These are phyloP conservation scores for Chlorokybus atmophyticus DNA, from an alignment of 139 green algal species.

Conservation along the genomic window DNA sequence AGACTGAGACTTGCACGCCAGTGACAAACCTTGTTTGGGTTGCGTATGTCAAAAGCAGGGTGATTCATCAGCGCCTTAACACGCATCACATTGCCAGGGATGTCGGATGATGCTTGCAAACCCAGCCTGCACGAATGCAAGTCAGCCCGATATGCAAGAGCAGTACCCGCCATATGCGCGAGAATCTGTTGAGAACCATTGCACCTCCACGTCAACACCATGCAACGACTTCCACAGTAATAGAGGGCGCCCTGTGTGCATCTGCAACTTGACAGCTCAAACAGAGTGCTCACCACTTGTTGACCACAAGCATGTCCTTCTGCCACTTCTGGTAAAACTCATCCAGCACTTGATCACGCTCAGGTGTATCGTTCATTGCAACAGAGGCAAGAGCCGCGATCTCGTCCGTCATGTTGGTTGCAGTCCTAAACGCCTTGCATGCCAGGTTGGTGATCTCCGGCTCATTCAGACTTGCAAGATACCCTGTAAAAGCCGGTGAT, in stretches of 20 bases:
- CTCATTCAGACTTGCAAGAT: slow-evolving; percentile 59
- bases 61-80: slow-evolving; percentile 60
- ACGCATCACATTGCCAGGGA: slow-evolving; percentile 57
- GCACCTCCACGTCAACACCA: too few species aligned
- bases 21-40: slow-evolving; percentile 82
- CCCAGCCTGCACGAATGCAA: too few species aligned
- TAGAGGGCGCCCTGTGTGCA: background rate
- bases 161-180: too few species aligned
- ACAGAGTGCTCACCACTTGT: slow-evolving; percentile 66
- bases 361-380: slow-evolving; percentile 31
- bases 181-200: too few species aligned
- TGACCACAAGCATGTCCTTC: slow-evolving; percentile 71
- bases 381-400: slow-evolving; percentile 65
- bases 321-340: slow-evolving; percentile 75
- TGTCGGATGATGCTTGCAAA: slow-evolving; percentile 49
- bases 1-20: too few species aligned
- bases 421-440: slow-evolving; percentile 26
- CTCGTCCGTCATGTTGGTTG: slow-evolving; percentile 96
- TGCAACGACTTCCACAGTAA: background rate
- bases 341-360: slow-evolving; percentile 43
- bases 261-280: background rate
- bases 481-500: slow-evolving; percentile 2
- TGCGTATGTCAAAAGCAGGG: slow-evolving; percentile 78
- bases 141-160: too few species aligned
- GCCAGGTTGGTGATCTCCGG: slow-evolving; percentile 34